Evolutionary conservation across 208 protist species (phyloP).

Genomic region (Trypanosoma platydactyli): DNA sequence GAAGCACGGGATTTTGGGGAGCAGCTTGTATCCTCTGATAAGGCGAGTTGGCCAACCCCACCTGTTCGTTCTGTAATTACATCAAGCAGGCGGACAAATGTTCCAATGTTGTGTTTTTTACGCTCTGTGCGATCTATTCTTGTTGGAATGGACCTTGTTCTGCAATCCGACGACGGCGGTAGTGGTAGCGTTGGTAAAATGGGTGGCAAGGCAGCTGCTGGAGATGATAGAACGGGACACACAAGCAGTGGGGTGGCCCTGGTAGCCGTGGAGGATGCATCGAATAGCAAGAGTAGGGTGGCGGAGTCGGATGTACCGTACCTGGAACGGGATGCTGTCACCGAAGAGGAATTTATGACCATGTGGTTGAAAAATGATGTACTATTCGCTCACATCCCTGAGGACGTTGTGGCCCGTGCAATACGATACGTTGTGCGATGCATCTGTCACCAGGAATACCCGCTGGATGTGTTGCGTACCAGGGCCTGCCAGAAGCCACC

Average conservation of each 20-base stretch:
- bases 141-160: constrained; percentile 2
- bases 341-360: constrained; percentile 4
- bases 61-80: constrained; percentile 16
- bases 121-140: constrained; percentile 14
- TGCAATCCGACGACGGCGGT: neutral
- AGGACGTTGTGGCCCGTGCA: constrained; percentile 26
- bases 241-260: neutral
- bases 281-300: neutral
- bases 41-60: neutral
- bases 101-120: constrained; percentile 29
- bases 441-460: constrained; percentile 39
- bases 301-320: neutral
- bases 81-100: constrained; percentile 10
- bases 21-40: neutral
- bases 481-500: neutral
- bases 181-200: neutral
- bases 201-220: neutral
- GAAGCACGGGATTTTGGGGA: neutral
- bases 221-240: neutral
- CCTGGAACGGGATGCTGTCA: neutral
- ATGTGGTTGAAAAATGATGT: constrained; percentile 16
- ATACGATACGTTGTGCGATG: constrained; percentile 39
- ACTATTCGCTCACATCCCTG: constrained; percentile 1
- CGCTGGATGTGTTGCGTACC: constrained; percentile 39
- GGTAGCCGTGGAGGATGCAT: neutral